Conservation (phyloP, 768 basidiomycete species). For the Melanogaster broomeanus region DNA sequence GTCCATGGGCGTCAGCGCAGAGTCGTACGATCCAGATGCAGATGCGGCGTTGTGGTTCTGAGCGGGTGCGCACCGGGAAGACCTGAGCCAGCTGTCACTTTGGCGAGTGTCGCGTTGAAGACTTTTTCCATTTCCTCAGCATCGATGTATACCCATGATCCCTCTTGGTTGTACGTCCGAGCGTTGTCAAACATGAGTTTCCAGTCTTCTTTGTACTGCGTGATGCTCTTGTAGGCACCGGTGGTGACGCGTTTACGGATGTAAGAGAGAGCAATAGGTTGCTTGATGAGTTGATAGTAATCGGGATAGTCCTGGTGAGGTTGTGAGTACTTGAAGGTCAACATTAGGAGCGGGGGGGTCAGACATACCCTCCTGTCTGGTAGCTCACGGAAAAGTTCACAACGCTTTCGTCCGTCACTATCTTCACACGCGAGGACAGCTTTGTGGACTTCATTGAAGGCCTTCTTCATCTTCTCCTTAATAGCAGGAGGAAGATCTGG, state of each 20-base stretch:
- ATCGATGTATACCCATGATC: conserved; percentile 92
- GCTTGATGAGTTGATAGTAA: conserved; percentile 86
- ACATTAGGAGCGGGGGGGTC: neutral
- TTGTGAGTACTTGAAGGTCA: conserved; percentile 13
- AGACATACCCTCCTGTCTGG: conserved; percentile 69
- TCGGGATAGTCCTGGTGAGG: conserved; percentile 79
- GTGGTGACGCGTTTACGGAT: conserved; percentile 76
- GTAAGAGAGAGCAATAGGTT: conserved; percentile 85
- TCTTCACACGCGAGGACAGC: conserved; percentile 75
- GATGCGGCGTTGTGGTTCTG: conserved; percentile 28
- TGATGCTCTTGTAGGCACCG: conserved; percentile 72
- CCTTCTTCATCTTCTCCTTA: conserved; percentile 82
- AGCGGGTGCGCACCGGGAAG: conserved; percentile 69
- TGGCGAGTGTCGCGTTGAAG: conserved; percentile 72
- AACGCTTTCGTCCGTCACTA: conserved; percentile 73
- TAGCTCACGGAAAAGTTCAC: conserved; percentile 86
- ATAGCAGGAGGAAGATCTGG: conserved; percentile 57
- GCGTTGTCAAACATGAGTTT: conserved; percentile 94
- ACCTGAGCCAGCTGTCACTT: conserved; percentile 63
- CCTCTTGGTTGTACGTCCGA: conserved; percentile 90
- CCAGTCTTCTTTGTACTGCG: conserved; percentile 77
- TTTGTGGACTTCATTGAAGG: conserved; percentile 73
- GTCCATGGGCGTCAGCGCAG: conserved; percentile 79
- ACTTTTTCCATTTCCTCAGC: conserved; percentile 94
- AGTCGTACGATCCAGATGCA: conserved; percentile 54